Base-by-base conservation (phyloP, 73 alveolate genomes). In the Diophrys appendiculata region DNA sequence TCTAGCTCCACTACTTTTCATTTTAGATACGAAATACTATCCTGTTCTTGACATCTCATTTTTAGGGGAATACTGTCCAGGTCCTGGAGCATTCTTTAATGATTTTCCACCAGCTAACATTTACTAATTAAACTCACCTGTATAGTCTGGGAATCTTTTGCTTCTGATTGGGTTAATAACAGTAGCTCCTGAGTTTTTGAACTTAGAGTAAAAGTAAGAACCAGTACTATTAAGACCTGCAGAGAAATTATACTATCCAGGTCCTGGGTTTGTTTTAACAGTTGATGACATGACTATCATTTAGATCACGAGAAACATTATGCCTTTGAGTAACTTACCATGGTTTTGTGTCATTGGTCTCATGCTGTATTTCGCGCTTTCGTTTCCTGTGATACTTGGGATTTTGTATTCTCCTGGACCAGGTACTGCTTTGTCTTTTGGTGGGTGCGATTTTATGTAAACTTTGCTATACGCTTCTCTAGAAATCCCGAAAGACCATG, bases 181-280 rank as follows among this genome's bases (percentile, higher is more conserved):
- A 32, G 90, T 73, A 67, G 84, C 78, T 70, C 77, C 73, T 22
- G 91, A 82, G 29, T 68, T 78, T 68, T 81, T 80, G 81, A 87
- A 82, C 52, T 73, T 83, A 29, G 91, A 82, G 28, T 83, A 73
- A 72, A 88, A 88, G 35, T 88, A 88, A 29, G 73, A 30, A 0
- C 95, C 95, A 28, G 73, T 72, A 30, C 76, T 54, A 23, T 69
- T 27, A 52, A 88, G 54, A 68, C 73, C 79, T 65, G 75, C 76
- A 22, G 77, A 72, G n/a, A 83, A 76, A n/a, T 54, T 76, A 68
- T 88, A 88, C 13, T 74, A 52, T 8, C 95, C 95, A 22, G 95
- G 95, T 25, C 92, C 95, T 25, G 95, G 95, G 24, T 55, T 79
- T 29, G 90, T 0, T 81, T 78, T 32, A 81, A 86, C 2, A 90